Evolutionary conservation across 2,329 filamentous ascomycete genomes (phyloP).

Genomic region (Pyricularia pennisetigena): DNA sequence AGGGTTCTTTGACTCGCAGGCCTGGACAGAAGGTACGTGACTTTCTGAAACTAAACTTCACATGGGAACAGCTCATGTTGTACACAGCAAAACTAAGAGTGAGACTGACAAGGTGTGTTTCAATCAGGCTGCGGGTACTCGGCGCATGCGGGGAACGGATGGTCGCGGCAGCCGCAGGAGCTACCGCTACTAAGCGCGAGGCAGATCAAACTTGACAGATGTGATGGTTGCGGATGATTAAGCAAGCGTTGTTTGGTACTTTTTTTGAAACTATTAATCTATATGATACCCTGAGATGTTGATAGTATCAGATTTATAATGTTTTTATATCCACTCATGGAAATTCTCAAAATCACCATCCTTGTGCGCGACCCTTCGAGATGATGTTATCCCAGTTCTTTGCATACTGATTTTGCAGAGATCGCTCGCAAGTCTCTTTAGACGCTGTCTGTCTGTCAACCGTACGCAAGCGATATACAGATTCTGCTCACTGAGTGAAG

Average conservation of each 20-base stretch:
- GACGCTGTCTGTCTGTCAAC: no score
- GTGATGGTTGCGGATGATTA: background rate
- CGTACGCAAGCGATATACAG: no score
- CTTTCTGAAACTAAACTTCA: slow-evolving; percentile 5
- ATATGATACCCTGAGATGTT: background rate
- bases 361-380: no score
- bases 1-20: slow-evolving; percentile 56
- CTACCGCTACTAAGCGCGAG: background rate
- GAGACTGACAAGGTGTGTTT: background rate
- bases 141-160: slow-evolving; percentile 66
- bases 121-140: slow-evolving; percentile 51
- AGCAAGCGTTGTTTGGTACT: background rate
- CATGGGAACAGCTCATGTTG: slow-evolving; percentile 1
- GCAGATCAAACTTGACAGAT: background rate
- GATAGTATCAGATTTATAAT: background rate
- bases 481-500: no score
- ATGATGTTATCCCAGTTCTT: no score
- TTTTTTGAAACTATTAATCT: background rate
- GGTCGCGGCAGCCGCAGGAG: slow-evolving; percentile 42
- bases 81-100: slow-evolving; percentile 25
- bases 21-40: slow-evolving; percentile 58
- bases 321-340: background rate
- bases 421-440: no score
- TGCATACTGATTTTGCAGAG: no score
- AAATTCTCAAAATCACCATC: background rate